Conservation (phyloP, 345 rosid species). For the Abelmoschus esculentus region DNA sequence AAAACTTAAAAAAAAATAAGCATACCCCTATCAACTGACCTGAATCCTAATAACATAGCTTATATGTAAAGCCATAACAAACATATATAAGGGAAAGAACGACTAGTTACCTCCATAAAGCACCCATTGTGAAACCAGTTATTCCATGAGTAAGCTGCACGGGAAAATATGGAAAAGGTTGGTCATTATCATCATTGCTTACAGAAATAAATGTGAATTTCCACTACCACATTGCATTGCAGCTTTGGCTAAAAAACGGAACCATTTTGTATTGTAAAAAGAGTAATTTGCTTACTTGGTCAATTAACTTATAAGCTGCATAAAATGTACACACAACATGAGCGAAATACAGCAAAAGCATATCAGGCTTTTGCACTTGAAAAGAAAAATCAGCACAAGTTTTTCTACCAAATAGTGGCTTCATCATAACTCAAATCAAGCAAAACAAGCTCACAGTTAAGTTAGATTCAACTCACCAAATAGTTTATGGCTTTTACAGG, state of each 20-base stretch:
- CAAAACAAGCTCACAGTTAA: neutral
- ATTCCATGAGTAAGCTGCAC: conserved; percentile 80
- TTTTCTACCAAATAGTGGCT: neutral
- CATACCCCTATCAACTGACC: neutral
- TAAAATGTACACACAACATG: no score
- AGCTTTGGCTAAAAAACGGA: neutral
- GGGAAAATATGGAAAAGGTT: neutral
- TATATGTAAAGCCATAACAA: neutral
- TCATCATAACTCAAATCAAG: neutral
- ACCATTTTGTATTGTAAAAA: neutral
- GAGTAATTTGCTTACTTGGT: neutral
- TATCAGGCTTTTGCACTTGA: no score
- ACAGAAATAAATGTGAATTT: neutral
- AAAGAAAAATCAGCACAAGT: neutral
- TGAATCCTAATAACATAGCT: neutral
- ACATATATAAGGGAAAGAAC: neutral
- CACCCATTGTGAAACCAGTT: conserved; percentile 76
- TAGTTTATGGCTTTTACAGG: conserved; percentile 78
- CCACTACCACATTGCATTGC: neutral
- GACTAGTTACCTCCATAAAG: conserved; percentile 67
- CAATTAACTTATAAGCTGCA: no score
- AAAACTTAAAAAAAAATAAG: neutral
- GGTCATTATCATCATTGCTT: neutral
- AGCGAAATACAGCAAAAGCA: no score
- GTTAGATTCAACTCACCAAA: conserved; percentile 49